Percentiles rank a stretch among this genome's conserved stretches.
These are phyloP conservation scores for carrot (Daucus carota) DNA, from an alignment of 129 eudicot genomes.

Conservation along the genomic window DH1_v3.0 NC_030383.2:8704501-8705000, in stretches of 20 bases:
- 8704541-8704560: slow-evolving; percentile 41
- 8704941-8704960: slow-evolving; percentile 89
- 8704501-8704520: slow-evolving; percentile 58
- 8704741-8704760: slow-evolving; percentile 87
- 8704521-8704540: slow-evolving; percentile 25
- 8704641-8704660: slow-evolving; percentile 77
- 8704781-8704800: slow-evolving; percentile 97
- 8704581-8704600: slow-evolving; percentile 64
- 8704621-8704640: slow-evolving; percentile 88
- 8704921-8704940: slow-evolving; percentile 85
- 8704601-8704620: slow-evolving; percentile 69
- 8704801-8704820: slow-evolving; percentile 98
- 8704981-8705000: slow-evolving; percentile 70
- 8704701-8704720: slow-evolving; percentile 65
- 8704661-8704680: slow-evolving; percentile 82
- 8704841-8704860: slow-evolving; percentile 63
- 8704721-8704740: slow-evolving; percentile 78
- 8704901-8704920: slow-evolving; percentile 63
- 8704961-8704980: slow-evolving; percentile 89
- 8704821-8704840: slow-evolving; percentile 76
- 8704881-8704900: slow-evolving; percentile 61
- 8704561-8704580: slow-evolving; percentile 80
- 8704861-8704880: slow-evolving; percentile 84
- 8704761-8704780: slow-evolving; percentile 80
- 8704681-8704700: slow-evolving; percentile 78